These are phyloP conservation scores for Picochlorum sp. DNA, from an alignment of 139 green algal genomes.

Conservation along the genomic window DNA sequence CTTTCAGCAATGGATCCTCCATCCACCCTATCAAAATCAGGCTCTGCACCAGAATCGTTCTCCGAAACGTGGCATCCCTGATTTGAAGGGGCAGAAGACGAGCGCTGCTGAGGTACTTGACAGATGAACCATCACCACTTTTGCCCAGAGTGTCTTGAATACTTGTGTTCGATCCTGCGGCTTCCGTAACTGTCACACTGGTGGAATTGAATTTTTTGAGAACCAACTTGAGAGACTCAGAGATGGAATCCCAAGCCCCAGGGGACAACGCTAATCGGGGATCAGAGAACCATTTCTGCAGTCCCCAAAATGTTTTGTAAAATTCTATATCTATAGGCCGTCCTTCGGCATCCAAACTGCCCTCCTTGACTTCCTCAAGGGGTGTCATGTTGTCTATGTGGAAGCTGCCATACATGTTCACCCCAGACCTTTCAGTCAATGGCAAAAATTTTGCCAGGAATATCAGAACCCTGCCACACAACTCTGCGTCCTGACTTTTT, in stretches of 20 bases:
- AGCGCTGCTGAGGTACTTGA: conserved; percentile 69
- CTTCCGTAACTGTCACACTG: conserved; percentile 20
- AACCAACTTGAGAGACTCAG: conserved; percentile 10
- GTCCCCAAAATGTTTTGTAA: conserved; percentile 71
- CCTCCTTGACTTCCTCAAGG: conserved; percentile 43
- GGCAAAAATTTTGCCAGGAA: conserved; percentile 49
- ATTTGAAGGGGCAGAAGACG: conserved; percentile 71
- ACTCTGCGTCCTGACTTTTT: conserved; percentile 36
- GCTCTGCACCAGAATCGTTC: conserved; percentile 64
- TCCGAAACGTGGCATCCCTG: conserved; percentile 58
- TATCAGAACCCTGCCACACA: conserved; percentile 49
- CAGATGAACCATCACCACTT: conserved; percentile 11
- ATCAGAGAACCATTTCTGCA: conserved; percentile 46
- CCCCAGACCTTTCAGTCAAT: conserved; percentile 43
- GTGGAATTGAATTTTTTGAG: conserved; percentile 29
- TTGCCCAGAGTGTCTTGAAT: neutral
- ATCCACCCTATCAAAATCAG: conserved; percentile 25
- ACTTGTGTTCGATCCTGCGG: neutral
- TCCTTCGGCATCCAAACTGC: conserved; percentile 35
- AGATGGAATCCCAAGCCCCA: conserved; percentile 24
- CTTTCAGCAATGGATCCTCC: conserved; percentile 5
- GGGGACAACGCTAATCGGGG: conserved; percentile 8
- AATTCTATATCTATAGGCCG: conserved; percentile 43
- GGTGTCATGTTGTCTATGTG: conserved; percentile 42
- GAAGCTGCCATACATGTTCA: conserved; percentile 45